Conservation (phyloP, 768 basidiomycete species). For the Lactarius indigo region DNA sequence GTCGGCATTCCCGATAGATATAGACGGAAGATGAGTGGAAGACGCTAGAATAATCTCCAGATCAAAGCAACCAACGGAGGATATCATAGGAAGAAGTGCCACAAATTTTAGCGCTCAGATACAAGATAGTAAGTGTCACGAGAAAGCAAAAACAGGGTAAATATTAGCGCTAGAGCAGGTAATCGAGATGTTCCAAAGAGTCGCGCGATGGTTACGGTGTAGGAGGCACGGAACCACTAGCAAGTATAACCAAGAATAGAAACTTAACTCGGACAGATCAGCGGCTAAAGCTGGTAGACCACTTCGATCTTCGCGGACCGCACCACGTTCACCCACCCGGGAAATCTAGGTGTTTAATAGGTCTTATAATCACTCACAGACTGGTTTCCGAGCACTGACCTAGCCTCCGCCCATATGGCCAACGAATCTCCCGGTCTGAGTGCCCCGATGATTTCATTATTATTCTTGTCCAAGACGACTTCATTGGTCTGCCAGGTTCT, state of each 20-base stretch:
- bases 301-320: slow-evolving; percentile 3
- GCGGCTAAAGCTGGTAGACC: background rate
- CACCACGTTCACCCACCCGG: background rate
- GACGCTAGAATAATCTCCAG: background rate
- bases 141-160: background rate
- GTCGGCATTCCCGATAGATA: background rate
- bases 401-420: background rate
- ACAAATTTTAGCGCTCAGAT: background rate
- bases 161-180: background rate
- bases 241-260: background rate
- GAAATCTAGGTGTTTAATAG: background rate
- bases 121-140: background rate
- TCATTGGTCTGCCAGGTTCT: background rate
- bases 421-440: background rate
- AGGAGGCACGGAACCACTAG: background rate
- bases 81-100: too few relatives aligned
- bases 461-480: background rate
- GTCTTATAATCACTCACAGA: background rate
- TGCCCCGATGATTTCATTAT: background rate
- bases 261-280: background rate
- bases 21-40: too few relatives aligned
- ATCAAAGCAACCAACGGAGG: background rate
- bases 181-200: background rate
- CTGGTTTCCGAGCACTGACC: background rate
- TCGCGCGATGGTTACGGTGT: background rate